Evolutionary conservation across 345 rosid species (phyloP), one percentile per base, ranked within the genome.

Genomic region (Arabidopsis arenosa): DNA sequence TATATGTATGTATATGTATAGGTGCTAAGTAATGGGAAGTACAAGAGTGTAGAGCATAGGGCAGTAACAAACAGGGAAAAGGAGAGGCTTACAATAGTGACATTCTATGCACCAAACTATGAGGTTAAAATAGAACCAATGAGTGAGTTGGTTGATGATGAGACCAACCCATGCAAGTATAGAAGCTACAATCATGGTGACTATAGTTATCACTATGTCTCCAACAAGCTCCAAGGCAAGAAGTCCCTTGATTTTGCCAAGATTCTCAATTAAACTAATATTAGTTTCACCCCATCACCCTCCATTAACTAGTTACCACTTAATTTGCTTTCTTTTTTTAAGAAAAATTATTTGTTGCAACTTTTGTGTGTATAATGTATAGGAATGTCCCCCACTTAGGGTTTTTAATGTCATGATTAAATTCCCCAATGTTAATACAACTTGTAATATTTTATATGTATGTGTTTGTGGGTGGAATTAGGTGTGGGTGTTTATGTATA

Each of bases 11-110:
- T 45, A 15, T 28, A 14, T 45, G 2, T 59, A 4, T 81, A 94
- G 98, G 98, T 94, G 44, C 83, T 94, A 39, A 86, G 96, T 59
- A 94, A 94, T 77, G 98, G 98, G n/a, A 89, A 76, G 77, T 90
- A 90, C 90, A 90, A 87, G 80, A 94, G 98, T 68, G 92, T 90
- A 80, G 98, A 92, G 83, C 98, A 94, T 54, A 86, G 98, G 56
- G 97, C 97, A 58, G 88, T 94, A 63, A 89, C 98, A 43, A 83
- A 90, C 73, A 63, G 55, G 72, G 92, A 90, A 71, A 85, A 74
- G 14, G 97, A 89, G 80, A 84, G 97, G 11, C 90, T 94, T 53
- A 92, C 96, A n/a, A 88, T 94, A 6, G 98, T 87, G 76, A 92
- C 95, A 47, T 94, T 94, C 75, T 94, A 94, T 78, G 97, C 97